A percentile compares a stretch with the other conserved stretches of the same genome.
These are phyloP conservation scores for Dacryopinax spathularia DNA, from an alignment of 768 basidiomycete genomes.

Conservation along the genomic window DNA sequence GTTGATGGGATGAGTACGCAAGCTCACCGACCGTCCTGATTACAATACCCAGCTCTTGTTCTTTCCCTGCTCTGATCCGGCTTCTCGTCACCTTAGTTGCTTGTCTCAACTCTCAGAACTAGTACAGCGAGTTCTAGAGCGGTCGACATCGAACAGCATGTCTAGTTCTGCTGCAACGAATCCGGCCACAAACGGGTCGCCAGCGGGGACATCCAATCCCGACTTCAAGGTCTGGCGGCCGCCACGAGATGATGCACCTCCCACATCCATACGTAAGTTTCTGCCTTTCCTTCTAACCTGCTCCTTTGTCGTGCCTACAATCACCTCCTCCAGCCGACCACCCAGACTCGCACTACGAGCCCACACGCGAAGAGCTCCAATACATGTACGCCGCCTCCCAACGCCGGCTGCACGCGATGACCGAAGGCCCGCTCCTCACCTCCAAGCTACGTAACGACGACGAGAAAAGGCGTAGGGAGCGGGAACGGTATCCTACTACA, in stretches of 20 bases:
- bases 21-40: too few species aligned
- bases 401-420: slow-evolving; percentile 46
- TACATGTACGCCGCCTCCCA: slow-evolving; percentile 48
- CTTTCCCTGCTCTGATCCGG: too few species aligned
- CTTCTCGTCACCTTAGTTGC: too few species aligned
- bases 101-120: too few species aligned
- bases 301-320: background rate
- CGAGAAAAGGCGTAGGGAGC: slow-evolving; percentile 44
- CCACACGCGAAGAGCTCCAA: slow-evolving; percentile 55
- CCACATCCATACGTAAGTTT: background rate
- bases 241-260: background rate
- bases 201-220: background rate
- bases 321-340: background rate
- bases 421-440: slow-evolving; percentile 56
- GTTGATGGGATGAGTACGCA: too few species aligned
- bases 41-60: too few species aligned
- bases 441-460: slow-evolving; percentile 45
- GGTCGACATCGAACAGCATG: too few species aligned
- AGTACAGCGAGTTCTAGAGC: too few species aligned
- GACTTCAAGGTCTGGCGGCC: background rate
- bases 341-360: slow-evolving; percentile 61
- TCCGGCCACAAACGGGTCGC: too few species aligned
- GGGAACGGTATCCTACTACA: slow-evolving; percentile 39
- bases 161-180: too few species aligned
- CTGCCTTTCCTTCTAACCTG: background rate